Evolutionary conservation across 768 basidiomycete genomes (phyloP), one percentile per base, ranked within the genome.

Genomic region (Atractiella rhizophila): DNA sequence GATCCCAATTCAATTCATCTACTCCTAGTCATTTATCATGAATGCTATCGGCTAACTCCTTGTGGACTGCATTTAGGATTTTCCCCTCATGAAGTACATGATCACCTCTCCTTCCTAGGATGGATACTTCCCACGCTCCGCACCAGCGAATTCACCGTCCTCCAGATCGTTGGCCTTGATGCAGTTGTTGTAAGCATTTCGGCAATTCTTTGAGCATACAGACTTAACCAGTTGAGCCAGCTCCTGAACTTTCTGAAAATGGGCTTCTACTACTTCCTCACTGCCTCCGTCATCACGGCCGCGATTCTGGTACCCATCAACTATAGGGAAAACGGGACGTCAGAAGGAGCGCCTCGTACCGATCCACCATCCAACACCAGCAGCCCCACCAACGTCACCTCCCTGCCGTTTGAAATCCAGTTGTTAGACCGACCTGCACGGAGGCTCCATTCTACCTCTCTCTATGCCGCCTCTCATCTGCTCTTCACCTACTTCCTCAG

Each of bases 131-230:
- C 88, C 1, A 96, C 88, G 0, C 67, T 94, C 31, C 64, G 68
- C 43, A 83, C 76, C 0, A 85, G 80, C 33, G 88, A 98, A 56
- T 85, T 80, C 46, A 77, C 82, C 0, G 72, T 98, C 3, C 65
- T 98, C 2, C 85, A 94, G 58, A 88, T 91, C 37, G 88, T 98
- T 11, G 88, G 88, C 0, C 62, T 98, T 30, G 88, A 98, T 58
- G 88, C 88, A 30, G 86, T 83, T 2, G 91, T 96, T 51, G 82
- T 83, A 54, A 52, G 80, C 66, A 12, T 32, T 9, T 25, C 9
- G 3, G 12, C 10, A 18, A 28, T 12, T 40, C 35, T 45, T 37
- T 33, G 15, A 1, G 8, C 32, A 31, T 25, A 18, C 28, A 11
- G 4, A 2, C 16, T 27, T 18, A n/a, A 13, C 10, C 29, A 6